Percentiles rank a stretch among this genome's conserved stretches.
phyloP scores from a whole-genome alignment of 2,329 filamentous ascomycete genomes.

The Alternaria postmessia region DNA sequence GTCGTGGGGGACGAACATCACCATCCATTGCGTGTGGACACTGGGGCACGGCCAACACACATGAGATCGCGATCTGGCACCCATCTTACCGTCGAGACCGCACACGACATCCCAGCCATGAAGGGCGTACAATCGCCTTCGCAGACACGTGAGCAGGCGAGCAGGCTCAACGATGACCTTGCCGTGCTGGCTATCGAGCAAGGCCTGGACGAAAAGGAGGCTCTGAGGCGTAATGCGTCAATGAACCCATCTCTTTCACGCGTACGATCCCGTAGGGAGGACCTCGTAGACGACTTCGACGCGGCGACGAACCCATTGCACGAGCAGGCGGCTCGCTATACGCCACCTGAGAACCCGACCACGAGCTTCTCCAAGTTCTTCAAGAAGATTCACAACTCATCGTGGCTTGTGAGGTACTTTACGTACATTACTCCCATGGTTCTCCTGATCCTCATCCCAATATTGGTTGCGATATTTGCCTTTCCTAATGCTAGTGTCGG shows the following conservation, averaged over 20 bases:
- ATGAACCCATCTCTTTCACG: slow-evolving; percentile 58
- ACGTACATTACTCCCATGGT: slow-evolving; percentile 74
- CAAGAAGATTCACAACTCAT: slow-evolving; percentile 71
- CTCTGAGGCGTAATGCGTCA: slow-evolving; percentile 45
- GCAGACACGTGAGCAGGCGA: slow-evolving; percentile 65
- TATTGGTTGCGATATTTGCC: slow-evolving; percentile 69
- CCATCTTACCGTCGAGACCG: slow-evolving; percentile 60
- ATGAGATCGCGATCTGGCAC: slow-evolving; percentile 46
- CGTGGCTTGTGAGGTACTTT: slow-evolving; percentile 72
- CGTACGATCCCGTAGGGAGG: slow-evolving; percentile 62
- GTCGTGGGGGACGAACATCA: slow-evolving; percentile 47
- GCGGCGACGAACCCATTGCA: slow-evolving; percentile 73
- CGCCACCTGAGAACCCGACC: slow-evolving; percentile 68
- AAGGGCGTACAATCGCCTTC: slow-evolving; percentile 59
- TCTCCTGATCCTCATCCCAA: slow-evolving; percentile 70
- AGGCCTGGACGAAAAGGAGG: slow-evolving; percentile 59
- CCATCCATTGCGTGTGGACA: slow-evolving; percentile 26
- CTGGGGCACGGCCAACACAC: slow-evolving; percentile 18
- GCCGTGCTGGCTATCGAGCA: slow-evolving; percentile 71
- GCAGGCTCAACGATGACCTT: slow-evolving; percentile 71
- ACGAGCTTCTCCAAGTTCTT: slow-evolving; percentile 70
- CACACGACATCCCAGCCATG: slow-evolving; percentile 41
- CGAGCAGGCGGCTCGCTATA: slow-evolving; percentile 70
- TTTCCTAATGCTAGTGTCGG: slow-evolving; percentile 71
- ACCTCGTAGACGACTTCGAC: slow-evolving; percentile 72